A percentile compares a stretch with the other conserved stretches of the same genome.
These are phyloP conservation scores for Coriolopsis trogii DNA, from an alignment of 1,284 basidiomycete genomes.

Conservation along the genomic window DNA sequence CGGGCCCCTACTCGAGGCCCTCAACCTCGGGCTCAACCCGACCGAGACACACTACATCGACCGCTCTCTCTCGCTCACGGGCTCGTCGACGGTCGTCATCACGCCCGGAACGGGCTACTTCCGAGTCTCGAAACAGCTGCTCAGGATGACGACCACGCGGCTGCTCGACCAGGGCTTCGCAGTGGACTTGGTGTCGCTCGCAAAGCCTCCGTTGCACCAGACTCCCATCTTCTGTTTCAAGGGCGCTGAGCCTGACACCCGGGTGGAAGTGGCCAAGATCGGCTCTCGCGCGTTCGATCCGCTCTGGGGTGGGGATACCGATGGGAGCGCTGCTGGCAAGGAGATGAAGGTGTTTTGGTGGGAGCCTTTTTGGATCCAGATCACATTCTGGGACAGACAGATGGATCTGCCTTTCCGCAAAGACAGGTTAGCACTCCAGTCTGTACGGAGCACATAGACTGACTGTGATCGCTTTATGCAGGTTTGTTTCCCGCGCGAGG, in stretches of 20 bases:
- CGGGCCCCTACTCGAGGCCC: slow-evolving; percentile 92
- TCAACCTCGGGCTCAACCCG: slow-evolving; percentile 93
- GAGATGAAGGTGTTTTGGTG: slow-evolving; percentile 74
- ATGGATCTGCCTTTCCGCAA: slow-evolving; percentile 85
- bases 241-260: slow-evolving; percentile 52
- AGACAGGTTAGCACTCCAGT: slow-evolving; percentile 59
- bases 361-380: slow-evolving; percentile 85
- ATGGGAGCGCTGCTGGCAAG: slow-evolving; percentile 33
- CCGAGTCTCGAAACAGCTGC: slow-evolving; percentile 86
- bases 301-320: slow-evolving; percentile 78
- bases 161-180: slow-evolving; percentile 95
- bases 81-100: slow-evolving; percentile 82
- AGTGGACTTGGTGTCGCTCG: slow-evolving; percentile 87
- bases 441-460: not conserved
- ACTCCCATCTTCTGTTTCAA: slow-evolving; percentile 88
- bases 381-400: slow-evolving; percentile 84
- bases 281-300: slow-evolving; percentile 66
- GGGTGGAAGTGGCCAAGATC: slow-evolving; percentile 46
- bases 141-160: slow-evolving; percentile 93
- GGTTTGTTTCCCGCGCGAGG: slow-evolving; percentile 88
- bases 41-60: slow-evolving; percentile 97
- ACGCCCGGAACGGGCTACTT: slow-evolving; percentile 97
- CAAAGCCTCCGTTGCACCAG: slow-evolving; percentile 92
- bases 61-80: slow-evolving; percentile 92
- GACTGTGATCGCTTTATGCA: slow-evolving; percentile 31